Conservation (phyloP, 2,329 filamentous ascomycete genomes). For the Chaetomium sp. region DNA sequence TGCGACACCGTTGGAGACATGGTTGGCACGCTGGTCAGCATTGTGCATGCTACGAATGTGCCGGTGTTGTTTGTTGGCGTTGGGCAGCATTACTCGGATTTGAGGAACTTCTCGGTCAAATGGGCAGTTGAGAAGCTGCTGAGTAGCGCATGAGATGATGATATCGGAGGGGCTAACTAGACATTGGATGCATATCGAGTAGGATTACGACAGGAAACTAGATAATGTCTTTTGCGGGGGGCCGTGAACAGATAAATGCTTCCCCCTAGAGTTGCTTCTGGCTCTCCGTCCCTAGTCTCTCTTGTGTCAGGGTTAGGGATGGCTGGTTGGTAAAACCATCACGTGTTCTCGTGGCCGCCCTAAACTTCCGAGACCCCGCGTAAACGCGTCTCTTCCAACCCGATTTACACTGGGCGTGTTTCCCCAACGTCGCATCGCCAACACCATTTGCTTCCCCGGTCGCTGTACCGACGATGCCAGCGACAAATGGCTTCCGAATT, state of each 20-base stretch:
- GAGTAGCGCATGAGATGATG: slow-evolving; percentile 47
- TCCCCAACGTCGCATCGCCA: neutral
- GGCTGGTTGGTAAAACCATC: neutral
- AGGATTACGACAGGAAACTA: neutral
- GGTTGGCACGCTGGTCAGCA: slow-evolving; percentile 92
- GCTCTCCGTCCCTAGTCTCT: too few species aligned
- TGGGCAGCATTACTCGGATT: slow-evolving; percentile 68
- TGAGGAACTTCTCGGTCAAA: slow-evolving; percentile 68
- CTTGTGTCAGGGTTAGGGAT: neutral
- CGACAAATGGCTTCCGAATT: slow-evolving; percentile 34
- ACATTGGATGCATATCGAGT: neutral
- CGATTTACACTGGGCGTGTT: neutral
- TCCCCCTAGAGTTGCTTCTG: neutral
- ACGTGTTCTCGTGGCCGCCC: slow-evolving; percentile 26
- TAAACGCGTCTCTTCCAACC: slow-evolving; percentile 12
- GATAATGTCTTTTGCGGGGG: neutral
- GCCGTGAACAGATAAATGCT: neutral
- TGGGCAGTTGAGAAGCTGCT: slow-evolving; percentile 70
- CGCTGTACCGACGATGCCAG: slow-evolving; percentile 23
- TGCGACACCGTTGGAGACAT: slow-evolving; percentile 99
- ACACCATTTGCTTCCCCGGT: neutral
- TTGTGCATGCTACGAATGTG: slow-evolving; percentile 96
- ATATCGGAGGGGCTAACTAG: neutral
- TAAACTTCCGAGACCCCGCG: neutral
- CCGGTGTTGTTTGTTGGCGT: slow-evolving; percentile 89